A percentile compares a stretch with the other conserved stretches of the same genome.
phyloP scores from a whole-genome alignment of 1,284 basidiomycete genomes.

The Farysia itapuensis region DNA sequence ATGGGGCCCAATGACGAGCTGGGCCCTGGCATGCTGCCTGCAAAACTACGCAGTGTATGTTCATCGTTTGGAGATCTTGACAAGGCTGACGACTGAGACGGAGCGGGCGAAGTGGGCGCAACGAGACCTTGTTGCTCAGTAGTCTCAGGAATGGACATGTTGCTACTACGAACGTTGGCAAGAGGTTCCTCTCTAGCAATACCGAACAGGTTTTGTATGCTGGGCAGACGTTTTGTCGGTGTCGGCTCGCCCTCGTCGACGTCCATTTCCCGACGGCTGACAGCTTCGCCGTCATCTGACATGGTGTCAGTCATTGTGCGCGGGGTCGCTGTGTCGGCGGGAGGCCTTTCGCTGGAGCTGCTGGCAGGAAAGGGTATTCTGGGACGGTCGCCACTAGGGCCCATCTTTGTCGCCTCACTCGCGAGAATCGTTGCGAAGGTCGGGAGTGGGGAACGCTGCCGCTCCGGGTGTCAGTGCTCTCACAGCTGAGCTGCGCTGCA shows the following conservation, averaged over 20 bases:
- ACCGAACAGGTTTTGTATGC: conserved; percentile 38
- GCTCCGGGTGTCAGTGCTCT: no score
- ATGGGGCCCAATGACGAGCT: conserved; percentile 37
- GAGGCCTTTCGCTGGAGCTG: conserved; percentile 3
- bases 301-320: not conserved
- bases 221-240: conserved; percentile 13
- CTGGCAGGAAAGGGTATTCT: conserved; percentile 33
- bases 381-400: conserved; percentile 21
- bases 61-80: conserved; percentile 12
- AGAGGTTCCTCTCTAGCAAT: conserved; percentile 27
- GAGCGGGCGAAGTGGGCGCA: conserved; percentile 18
- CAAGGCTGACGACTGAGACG: not conserved
- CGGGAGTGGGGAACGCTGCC: no score
- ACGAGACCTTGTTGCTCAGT: conserved; percentile 13
- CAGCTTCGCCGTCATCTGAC: not conserved
- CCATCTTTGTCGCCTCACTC: no score
- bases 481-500: no score
- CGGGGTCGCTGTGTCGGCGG: not conserved
- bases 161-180: conserved; percentile 15
- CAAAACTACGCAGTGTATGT: conserved; percentile 28
- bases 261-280: conserved; percentile 22
- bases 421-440: no score
- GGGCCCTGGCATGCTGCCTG: conserved; percentile 15
- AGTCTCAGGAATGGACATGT: conserved; percentile 15
- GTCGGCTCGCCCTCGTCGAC: conserved; percentile 15